Evolutionary conservation across 108 stramenopile species (phyloP).

Genomic region (Cyclotella baltica): DNA sequence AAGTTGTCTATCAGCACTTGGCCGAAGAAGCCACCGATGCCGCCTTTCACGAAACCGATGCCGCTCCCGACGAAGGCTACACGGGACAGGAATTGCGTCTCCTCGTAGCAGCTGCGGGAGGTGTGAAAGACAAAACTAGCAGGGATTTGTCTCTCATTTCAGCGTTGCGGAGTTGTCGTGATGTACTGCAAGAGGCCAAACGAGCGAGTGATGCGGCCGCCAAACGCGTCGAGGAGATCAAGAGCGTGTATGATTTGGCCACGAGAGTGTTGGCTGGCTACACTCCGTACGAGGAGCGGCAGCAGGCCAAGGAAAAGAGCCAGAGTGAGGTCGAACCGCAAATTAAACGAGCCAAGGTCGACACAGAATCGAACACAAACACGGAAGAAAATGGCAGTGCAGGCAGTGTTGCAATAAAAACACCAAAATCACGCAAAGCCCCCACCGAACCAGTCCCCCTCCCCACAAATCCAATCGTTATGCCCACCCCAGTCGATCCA

Average conservation of each 20-base stretch:
- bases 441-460: neutral
- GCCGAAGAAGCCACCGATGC: conserved; percentile 11
- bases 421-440: too few relatives aligned
- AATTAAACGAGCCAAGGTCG: neutral
- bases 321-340: neutral
- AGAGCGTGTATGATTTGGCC: conserved; percentile 30
- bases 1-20: conserved; percentile 7
- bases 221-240: conserved; percentile 21
- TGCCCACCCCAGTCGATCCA: conserved; percentile 19
- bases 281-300: conserved; percentile 7
- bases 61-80: neutral
- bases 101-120: neutral
- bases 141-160: conserved; percentile 33
- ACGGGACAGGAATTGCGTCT: neutral
- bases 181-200: conserved; percentile 30
- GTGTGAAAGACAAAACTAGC: conserved; percentile 14
- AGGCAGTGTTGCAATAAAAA: too few relatives aligned
- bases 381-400: neutral
- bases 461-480: conserved; percentile 17
- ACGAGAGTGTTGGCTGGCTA: conserved; percentile 31
- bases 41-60: too few relatives aligned
- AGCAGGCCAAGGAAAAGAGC: conserved; percentile 13
- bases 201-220: conserved; percentile 8
- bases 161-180: conserved; percentile 26
- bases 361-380: neutral